These are phyloP conservation scores for Rubus idaeus DNA, from an alignment of 306 rosid genomes.

Conservation along the genomic window DNA sequence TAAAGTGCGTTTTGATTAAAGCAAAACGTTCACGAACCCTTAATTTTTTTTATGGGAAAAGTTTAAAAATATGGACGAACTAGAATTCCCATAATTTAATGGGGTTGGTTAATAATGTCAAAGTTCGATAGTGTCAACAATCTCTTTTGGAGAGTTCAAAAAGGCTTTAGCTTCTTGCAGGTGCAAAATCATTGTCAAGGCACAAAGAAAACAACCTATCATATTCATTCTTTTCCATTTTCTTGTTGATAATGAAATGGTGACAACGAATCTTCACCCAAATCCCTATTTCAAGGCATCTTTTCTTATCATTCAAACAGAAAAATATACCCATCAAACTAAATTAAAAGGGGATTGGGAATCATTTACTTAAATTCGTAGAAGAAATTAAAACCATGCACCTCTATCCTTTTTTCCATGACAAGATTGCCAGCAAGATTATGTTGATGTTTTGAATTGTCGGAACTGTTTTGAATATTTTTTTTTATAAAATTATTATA, in stretches of 20 bases:
- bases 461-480: neutral
- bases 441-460: slow-evolving; percentile 13
- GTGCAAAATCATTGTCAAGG: slow-evolving; percentile 38
- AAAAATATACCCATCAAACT: neutral
- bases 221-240: slow-evolving; percentile 1
- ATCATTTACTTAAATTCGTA: neutral
- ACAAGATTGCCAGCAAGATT: slow-evolving; percentile 20
- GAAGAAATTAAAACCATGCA: neutral
- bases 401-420: slow-evolving; percentile 14
- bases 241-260: neutral
- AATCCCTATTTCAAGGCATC: neutral
- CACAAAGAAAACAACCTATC: neutral
- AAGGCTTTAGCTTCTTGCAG: slow-evolving; percentile 21
- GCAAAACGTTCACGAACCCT: too few species aligned
- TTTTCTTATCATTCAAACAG: neutral
- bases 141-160: slow-evolving; percentile 20
- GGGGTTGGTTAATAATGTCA: slow-evolving; percentile 33
- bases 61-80: too few species aligned
- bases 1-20: too few species aligned
- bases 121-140: slow-evolving; percentile 29
- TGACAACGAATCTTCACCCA: slow-evolving; percentile 11
- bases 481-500: neutral
- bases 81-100: neutral
- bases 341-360: neutral
- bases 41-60: too few species aligned